These are phyloP conservation scores for Amylostereum chailletii DNA, from an alignment of 1,284 basidiomycete genomes.

Conservation along the genomic window DNA sequence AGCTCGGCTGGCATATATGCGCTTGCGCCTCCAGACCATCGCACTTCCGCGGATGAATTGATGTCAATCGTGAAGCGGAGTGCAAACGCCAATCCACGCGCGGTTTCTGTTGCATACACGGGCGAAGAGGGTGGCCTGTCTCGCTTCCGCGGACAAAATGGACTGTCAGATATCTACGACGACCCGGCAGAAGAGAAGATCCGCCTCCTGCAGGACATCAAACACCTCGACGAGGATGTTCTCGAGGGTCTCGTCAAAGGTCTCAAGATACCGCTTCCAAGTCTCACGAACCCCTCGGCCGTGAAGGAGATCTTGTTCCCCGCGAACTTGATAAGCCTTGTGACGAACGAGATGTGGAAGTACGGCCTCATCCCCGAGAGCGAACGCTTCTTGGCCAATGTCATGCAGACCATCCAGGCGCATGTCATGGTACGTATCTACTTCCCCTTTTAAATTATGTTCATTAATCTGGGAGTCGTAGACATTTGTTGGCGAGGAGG, in stretches of 20 bases:
- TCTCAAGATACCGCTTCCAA: conserved; percentile 90
- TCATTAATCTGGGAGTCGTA: conserved; percentile 20
- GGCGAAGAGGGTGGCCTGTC: conserved; percentile 60
- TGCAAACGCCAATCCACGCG: conserved; percentile 73
- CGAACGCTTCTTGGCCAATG: conserved; percentile 96
- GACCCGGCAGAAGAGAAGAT: conserved; percentile 95
- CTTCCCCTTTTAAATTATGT: conserved; percentile 6
- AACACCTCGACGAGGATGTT: conserved; percentile 90
- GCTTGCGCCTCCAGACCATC: conserved; percentile 49
- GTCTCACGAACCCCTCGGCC: conserved; percentile 83
- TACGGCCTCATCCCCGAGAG: conserved; percentile 95
- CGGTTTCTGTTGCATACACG: conserved; percentile 88
- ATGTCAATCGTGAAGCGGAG: conserved; percentile 72
- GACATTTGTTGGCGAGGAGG: conserved; percentile 91
- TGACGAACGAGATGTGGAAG: conserved; percentile 99
- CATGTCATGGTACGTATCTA: conserved; percentile 89
- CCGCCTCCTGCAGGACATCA: conserved; percentile 85
- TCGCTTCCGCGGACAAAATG: conserved; percentile 61
- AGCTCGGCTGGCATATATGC: conserved; percentile 78
- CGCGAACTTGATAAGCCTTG: conserved; percentile 95
- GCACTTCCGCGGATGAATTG: conserved; percentile 71
- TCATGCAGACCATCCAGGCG: conserved; percentile 97
- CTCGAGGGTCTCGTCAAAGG: conserved; percentile 86
- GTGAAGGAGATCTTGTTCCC: conserved; percentile 99
- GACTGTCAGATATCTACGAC: conserved; percentile 72